These are phyloP conservation scores for Jacaranda mimosifolia DNA, from an alignment of 257 asterid species.

Conservation along the genomic window DNA sequence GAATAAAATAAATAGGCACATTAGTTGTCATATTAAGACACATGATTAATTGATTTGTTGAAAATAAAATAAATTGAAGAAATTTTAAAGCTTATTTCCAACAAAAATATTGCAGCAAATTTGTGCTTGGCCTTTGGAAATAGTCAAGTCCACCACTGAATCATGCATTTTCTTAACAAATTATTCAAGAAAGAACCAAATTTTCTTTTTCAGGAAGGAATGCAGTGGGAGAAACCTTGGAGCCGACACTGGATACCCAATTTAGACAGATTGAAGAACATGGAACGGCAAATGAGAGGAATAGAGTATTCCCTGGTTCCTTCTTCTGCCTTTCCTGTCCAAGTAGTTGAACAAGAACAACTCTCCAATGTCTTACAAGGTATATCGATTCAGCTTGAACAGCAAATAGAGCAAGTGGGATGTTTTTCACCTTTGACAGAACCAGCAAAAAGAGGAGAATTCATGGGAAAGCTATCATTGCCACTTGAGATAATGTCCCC, in stretches of 20 bases:
- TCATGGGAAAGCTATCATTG: constrained; percentile 28
- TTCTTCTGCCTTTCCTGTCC: constrained; percentile 40
- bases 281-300: constrained; percentile 64
- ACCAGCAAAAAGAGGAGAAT: constrained; percentile 38
- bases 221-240: constrained; percentile 75
- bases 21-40: too few relatives aligned
- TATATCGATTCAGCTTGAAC: constrained; percentile 42
- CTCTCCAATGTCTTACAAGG: constrained; percentile 35
- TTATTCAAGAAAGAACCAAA: background rate
- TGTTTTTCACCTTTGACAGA: constrained; percentile 43
- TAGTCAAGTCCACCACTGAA: background rate
- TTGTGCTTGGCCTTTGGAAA: background rate
- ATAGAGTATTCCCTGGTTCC: constrained; percentile 58
- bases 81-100: too few relatives aligned
- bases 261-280: constrained; percentile 46
- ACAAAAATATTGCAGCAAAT: background rate
- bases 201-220: constrained; percentile 54
- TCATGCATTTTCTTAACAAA: background rate
- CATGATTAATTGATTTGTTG: too few relatives aligned
- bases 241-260: constrained; percentile 29
- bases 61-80: too few relatives aligned
- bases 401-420: constrained; percentile 48
- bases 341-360: constrained; percentile 39
- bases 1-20: too few relatives aligned
- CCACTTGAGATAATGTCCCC: constrained; percentile 35